These are phyloP conservation scores for Plasmodium reichenowi DNA, from an alignment of 169 alveolate genomes.

Conservation along the genomic window DNA sequence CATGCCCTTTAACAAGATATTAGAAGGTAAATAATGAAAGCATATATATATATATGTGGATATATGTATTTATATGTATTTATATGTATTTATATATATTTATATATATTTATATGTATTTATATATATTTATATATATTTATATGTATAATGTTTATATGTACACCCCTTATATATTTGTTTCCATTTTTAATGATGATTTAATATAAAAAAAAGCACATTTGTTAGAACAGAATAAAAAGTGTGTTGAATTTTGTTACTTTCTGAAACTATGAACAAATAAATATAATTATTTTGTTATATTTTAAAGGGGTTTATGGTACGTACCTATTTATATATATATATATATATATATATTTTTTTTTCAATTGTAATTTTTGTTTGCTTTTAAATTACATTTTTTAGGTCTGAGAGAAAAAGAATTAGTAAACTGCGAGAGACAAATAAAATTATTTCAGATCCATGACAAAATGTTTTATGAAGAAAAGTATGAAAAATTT, in stretches of 20 bases:
- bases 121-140: too few species aligned
- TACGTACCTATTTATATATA: neutral
- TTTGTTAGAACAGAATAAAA: constrained; percentile 48
- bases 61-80: too few species aligned
- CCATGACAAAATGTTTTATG: constrained; percentile 28
- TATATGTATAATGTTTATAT: too few species aligned
- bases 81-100: too few species aligned
- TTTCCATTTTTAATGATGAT: constrained; percentile 15
- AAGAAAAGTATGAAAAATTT: constrained; percentile 11
- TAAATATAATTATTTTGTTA: neutral
- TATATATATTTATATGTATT: too few species aligned
- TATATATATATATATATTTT: too few species aligned
- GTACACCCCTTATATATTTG: too few species aligned
- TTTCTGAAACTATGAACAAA: constrained; percentile 12
- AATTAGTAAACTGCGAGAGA: constrained; percentile 28
- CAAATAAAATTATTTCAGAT: constrained; percentile 20
- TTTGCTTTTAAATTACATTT: neutral
- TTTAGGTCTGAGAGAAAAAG: constrained; percentile 28
- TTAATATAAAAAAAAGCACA: constrained; percentile 22
- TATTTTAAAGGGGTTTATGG: neutral
- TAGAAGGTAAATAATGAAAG: constrained; percentile 20
- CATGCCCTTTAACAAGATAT: constrained; percentile 20
- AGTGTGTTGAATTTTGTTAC: constrained; percentile 15
- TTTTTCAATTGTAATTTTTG: too few species aligned
- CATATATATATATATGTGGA: too few species aligned